Percentiles rank a stretch among this genome's conserved stretches.
Conservation (phyloP, 257 asterid species). For the Plantago elongata region DNA sequence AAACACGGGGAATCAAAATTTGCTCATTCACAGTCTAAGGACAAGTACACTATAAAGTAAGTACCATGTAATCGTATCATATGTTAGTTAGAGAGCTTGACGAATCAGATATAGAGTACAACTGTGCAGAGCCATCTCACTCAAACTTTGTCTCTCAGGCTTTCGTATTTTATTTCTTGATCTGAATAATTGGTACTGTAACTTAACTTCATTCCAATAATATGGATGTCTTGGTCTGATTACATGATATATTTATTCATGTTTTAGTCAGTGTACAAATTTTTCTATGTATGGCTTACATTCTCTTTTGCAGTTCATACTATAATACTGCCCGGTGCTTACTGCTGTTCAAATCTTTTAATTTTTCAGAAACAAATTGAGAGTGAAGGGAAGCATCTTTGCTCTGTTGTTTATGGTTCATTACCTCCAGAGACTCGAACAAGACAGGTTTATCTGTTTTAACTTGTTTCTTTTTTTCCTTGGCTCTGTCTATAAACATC, state of each 20-base stretch:
- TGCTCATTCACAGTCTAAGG: too few relatives aligned
- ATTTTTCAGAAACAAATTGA: conserved; percentile 69
- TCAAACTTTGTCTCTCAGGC: background rate
- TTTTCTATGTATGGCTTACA: background rate
- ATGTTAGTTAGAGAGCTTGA: too few relatives aligned
- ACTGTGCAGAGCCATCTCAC: too few relatives aligned
- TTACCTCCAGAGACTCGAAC: conserved; percentile 95
- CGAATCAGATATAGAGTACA: too few relatives aligned
- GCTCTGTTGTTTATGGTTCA: conserved; percentile 98
- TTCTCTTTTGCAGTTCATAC: background rate
- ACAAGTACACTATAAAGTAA: too few relatives aligned
- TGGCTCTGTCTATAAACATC: background rate
- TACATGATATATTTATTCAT: too few relatives aligned
- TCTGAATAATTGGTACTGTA: background rate
- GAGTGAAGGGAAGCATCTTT: conserved; percentile 59
- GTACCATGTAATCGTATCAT: too few relatives aligned
- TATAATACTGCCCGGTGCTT: background rate
- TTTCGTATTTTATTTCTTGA: background rate
- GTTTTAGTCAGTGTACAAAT: too few relatives aligned
- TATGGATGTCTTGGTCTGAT: background rate
- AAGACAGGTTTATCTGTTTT: conserved; percentile 62
- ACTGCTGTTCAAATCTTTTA: conserved; percentile 17
- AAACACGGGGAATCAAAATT: too few relatives aligned
- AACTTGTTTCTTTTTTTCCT: conserved; percentile 20
- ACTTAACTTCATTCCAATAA: background rate